Evolutionary conservation across 2,329 filamentous ascomycete species (phyloP), one percentile per base, ranked within the genome.

Genomic region (Aureobasidium sp.): DNA sequence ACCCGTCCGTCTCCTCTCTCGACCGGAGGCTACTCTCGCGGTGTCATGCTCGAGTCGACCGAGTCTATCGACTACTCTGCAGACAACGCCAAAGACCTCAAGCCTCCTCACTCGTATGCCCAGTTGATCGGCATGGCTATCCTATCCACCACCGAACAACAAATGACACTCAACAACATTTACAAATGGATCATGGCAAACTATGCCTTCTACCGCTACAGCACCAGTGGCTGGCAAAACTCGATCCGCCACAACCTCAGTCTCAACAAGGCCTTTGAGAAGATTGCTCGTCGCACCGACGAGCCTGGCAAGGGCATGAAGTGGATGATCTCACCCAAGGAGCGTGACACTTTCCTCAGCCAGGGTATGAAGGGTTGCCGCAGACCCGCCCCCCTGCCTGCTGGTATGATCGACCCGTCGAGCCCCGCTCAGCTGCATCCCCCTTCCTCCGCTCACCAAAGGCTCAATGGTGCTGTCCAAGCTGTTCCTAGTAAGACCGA

Each of bases 221-320:
- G 82, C 33, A 84, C 92, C 60, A 85, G 84, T 62, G 93, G 94
- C 62, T 99, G 95, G 95, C 94, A 96, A 84, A 99, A 99, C 72
- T 96, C 91, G 0, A 99, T 99, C 66, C 87, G 94, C 13, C 94
- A 99, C 72, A 99, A 99, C 67, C 75, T 99, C 15, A 97, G 94
- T 0, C 76, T 99, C 43, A 97, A 95, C 73, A 96, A 96, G 71
- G 85, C 88, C 0, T 99, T 99, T 69, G 86, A 91, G 67, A 99
- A 99, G 73, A 88, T 96, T 9, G 89, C 94, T 3, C 86, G 94
- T 49, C 87, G 89, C 17, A 96, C 91, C 0, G 90, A 97, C 67
- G 94, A 99, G 71, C 94, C 94, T 23, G 94, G 94, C 13, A 99
- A 99, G 73, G 94, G 94, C 29, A 97, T 96, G 91, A 97, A 97